Evolutionary conservation across 495 filamentous ascomycete species (phyloP), one percentile per base, ranked within the genome.

Genomic region (Penicillium taxi): DNA sequence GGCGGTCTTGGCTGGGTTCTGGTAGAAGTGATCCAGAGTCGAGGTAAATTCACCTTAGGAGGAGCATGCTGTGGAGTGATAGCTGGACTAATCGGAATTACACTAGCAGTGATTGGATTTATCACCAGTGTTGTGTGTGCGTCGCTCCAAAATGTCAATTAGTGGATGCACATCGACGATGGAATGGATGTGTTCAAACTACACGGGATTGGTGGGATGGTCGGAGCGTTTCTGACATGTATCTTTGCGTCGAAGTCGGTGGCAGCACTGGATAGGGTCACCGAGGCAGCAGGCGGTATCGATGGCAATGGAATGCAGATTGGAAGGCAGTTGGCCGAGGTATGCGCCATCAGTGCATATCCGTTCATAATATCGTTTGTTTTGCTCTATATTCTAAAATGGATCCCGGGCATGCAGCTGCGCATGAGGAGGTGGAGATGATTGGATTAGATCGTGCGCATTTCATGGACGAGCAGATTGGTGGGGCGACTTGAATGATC

Each of bases 121-220:
- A 37, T 80, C 14, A 77, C 76, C 5, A 68, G 60, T 9, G 56
- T 69, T 8, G 59, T 72, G 8, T 79, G 74, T 44, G 56, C 72
- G 9, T 38, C 57, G 2, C 48, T 67, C 12, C 63, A 78, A 46
- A 52, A 76, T 38, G 20, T 80, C 41, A 80, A 77, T 42, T 51
- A 75, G 9, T 77, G 67, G 73, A 32, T 80, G 6, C 52, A 55
- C 36, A 74, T 80, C 33, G 77, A 81, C 45, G 75, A 80, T 37
- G 71, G 73, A 2, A 64, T 80, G 58, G 73, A 78, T 39, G 74
- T 81, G 13, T 80, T 80, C 58, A 77, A 75, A 41, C 66, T 79
- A 16, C 75, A 81, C 48, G 76, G 73, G 9, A 54, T 78, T 22
- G 78, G 77, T 17, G 78, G 77, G 1, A 74, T 78, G 58, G 57